A percentile compares a stretch with the other conserved stretches of the same genome.
phyloP scores from a whole-genome alignment of 2,329 filamentous ascomycete species.

The Cercospora sesami region DNA sequence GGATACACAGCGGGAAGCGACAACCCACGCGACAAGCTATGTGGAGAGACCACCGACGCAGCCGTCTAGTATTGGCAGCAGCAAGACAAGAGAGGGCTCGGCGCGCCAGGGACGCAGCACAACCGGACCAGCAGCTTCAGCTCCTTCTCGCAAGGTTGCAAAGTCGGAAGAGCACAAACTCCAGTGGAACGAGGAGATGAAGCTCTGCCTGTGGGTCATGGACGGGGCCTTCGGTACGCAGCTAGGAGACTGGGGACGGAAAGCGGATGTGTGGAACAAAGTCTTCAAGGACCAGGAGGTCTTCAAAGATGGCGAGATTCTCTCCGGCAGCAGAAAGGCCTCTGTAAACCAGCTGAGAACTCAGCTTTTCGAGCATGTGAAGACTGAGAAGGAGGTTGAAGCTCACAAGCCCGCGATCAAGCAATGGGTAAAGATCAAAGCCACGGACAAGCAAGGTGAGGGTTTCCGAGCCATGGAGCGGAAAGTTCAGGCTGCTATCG shows the following conservation, averaged over 20 bases:
- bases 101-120: background rate
- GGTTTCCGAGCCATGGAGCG: background rate
- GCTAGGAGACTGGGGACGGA: background rate
- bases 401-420: background rate
- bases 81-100: background rate
- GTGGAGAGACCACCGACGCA: background rate
- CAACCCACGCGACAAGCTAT: background rate
- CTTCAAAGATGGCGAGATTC: background rate
- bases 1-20: background rate
- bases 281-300: background rate
- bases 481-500: background rate
- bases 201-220: conserved; percentile 5
- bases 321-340: background rate
- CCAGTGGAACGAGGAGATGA: background rate
- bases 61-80: background rate
- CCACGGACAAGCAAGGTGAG: background rate
- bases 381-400: background rate
- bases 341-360: background rate
- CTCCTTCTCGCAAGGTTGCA: background rate
- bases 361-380: background rate
- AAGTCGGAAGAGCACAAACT: background rate
- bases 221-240: background rate
- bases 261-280: background rate
- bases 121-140: background rate
- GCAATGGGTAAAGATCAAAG: background rate